Base-by-base conservation (phyloP, 352 stramenopile species). In the Pythium phragmiticola region DNA sequence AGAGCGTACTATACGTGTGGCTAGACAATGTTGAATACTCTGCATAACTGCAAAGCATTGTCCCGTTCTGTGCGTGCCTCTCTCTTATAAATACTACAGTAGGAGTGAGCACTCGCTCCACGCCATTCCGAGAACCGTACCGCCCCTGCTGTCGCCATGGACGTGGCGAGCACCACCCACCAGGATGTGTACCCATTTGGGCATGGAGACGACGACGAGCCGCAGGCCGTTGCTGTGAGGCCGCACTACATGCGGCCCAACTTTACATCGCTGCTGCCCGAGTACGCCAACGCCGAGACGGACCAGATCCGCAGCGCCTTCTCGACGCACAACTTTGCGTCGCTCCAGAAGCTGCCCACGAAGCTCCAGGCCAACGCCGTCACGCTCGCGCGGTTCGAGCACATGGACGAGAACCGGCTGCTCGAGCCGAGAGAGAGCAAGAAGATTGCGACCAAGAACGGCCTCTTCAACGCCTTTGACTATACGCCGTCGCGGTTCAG, bases 211-310 rank as follows among this genome's bases (percentile, higher is more conserved):
- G 19, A 50, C 28, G 48, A 54, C 7, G 28, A 19, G 7, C 7
- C 17, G 17, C 26, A 7, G 9, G 33, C 33, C 33, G 9, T 2
- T 17, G 21, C 17, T 3, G 16, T 19, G 7, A n/a, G 79, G n/a
- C 84, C 82, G 45, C 72, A 85, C 67, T 93, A 93, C 68, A 93
- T 93, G 84, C 74, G 74, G 14, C 85, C 85, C 64, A 94, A 89
- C 52, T 94, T 94, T 65, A 78, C 83, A 48, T 91, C 85, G 19
- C 82, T 94, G 26, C 61, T 92, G 33, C 85, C 85, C 9, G 83
- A 89, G 64, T 94, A 90, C 66, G 77, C 81, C 54, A 94, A 94
- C 65, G 61, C 82, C 12, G 85, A 94, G 60, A 60, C 66, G 7
- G 85, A 94, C 46, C 75, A 88, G 61, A 94, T 92, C 67, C 84